These are phyloP conservation scores for Omphalea diandra DNA, from an alignment of 441 rosid genomes.

Conservation along the genomic window DNA sequence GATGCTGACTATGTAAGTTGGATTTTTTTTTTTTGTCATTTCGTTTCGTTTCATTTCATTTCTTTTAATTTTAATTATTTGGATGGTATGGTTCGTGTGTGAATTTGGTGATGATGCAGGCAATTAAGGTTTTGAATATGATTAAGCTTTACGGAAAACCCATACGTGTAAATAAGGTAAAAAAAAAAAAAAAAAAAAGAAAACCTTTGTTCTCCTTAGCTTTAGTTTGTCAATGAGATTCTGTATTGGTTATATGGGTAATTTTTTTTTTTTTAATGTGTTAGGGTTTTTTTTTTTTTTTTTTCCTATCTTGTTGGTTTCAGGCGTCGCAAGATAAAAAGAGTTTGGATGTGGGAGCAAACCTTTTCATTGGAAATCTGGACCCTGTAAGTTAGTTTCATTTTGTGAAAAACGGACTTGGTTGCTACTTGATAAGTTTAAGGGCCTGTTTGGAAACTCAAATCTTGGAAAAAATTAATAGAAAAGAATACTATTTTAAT, in stretches of 20 bases:
- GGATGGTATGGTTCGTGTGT: not conserved
- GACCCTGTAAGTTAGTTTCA: constrained; percentile 64
- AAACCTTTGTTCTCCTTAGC: not conserved
- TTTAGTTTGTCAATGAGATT: not conserved
- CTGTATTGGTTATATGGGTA: not conserved
- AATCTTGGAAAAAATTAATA: too few species aligned
- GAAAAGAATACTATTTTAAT: too few species aligned
- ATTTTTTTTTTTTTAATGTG: too few species aligned
- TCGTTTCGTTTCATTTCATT: too few species aligned
- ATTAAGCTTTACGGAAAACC: constrained; percentile 95
- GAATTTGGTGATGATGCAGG: constrained; percentile 38
- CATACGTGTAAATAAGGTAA: constrained; percentile 94
- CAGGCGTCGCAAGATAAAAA: constrained; percentile 98
- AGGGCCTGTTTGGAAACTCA: too few species aligned
- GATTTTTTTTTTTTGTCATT: not conserved
- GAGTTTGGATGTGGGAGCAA: constrained; percentile 96
- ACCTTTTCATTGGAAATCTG: constrained; percentile 92
- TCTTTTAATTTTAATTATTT: not conserved
- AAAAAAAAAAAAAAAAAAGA: too few species aligned
- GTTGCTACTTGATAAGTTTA: not conserved
- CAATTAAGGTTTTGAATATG: constrained; percentile 95
- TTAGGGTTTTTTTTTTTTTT: constrained; percentile 16
- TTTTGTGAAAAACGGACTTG: not conserved
- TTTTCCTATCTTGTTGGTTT: constrained; percentile 23
- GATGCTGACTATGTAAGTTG: constrained; percentile 90